Conservation (phyloP, 2,329 filamentous ascomycete genomes). For the Ascochyta lentis region DNA sequence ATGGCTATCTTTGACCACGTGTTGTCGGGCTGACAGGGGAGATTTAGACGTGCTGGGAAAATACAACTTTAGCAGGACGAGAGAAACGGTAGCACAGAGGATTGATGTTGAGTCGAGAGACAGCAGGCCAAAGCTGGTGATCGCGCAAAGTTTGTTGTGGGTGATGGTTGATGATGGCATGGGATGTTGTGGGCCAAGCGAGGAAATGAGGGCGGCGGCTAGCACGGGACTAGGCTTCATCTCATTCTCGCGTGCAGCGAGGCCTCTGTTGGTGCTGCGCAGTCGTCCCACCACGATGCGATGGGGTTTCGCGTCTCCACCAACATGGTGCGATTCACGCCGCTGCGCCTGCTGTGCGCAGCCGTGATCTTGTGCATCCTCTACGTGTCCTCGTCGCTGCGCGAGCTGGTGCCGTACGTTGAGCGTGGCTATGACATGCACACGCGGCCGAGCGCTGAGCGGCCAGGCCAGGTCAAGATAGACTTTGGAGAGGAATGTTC, state of each 20-base stretch:
- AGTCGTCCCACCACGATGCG: conserved; percentile 10
- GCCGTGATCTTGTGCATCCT: conserved; percentile 32
- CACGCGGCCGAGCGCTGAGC: conserved; percentile 33
- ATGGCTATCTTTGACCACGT: too few relatives aligned
- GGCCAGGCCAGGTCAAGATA: conserved; percentile 29
- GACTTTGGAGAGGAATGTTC: conserved; percentile 42
- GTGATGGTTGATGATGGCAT: too few relatives aligned
- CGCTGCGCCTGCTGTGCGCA: conserved; percentile 43
- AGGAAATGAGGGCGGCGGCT: background rate
- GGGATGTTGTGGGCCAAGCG: too few relatives aligned
- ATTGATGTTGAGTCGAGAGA: background rate
- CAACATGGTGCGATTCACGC: conserved; percentile 48
- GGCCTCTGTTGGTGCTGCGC: conserved; percentile 2
- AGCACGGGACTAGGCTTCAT: conserved; percentile 6
- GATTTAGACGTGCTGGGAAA: too few relatives aligned
- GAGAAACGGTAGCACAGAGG: too few relatives aligned
- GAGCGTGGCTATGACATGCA: conserved; percentile 41
- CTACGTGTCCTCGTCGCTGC: conserved; percentile 32
- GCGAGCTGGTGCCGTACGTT: conserved; percentile 33
- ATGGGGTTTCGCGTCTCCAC: conserved; percentile 27
- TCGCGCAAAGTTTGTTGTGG: background rate
- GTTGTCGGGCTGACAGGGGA: too few relatives aligned
- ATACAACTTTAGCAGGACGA: too few relatives aligned
- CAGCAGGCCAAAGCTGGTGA: background rate
- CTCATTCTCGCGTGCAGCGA: conserved; percentile 8